phyloP scores from a whole-genome alignment of 129 eudicot species.

The Artemisia argyi region DNA sequence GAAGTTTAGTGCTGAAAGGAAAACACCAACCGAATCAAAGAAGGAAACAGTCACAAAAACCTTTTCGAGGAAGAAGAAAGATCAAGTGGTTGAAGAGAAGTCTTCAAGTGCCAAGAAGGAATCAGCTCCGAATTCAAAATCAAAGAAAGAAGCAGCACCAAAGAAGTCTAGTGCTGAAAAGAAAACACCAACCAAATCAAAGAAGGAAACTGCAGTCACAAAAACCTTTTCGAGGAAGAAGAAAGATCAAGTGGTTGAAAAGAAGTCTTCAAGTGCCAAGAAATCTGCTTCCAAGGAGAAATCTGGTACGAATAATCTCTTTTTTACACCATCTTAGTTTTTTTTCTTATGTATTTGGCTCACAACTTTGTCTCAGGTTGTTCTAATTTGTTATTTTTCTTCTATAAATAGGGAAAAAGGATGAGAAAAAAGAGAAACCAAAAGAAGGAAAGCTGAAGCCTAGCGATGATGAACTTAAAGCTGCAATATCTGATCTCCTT shows the following conservation, averaged over 20 bases:
- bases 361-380: constrained; percentile 9
- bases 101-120: constrained; percentile 49
- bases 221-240: constrained; percentile 72
- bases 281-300: constrained; percentile 69
- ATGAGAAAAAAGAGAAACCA: constrained; percentile 59
- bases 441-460: constrained; percentile 65
- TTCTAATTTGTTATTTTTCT: constrained; percentile 15
- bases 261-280: constrained; percentile 60
- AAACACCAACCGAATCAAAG: constrained; percentile 47
- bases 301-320: constrained; percentile 42
- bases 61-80: constrained; percentile 71
- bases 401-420: constrained; percentile 55
- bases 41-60: constrained; percentile 52
- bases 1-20: constrained; percentile 50
- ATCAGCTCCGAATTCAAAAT: constrained; percentile 44
- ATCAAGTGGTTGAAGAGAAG: constrained; percentile 55
- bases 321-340: neutral
- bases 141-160: constrained; percentile 33
- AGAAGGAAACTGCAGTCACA: constrained; percentile 40
- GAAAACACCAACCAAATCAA: constrained; percentile 51
- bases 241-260: constrained; percentile 50
- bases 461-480: constrained; percentile 68
- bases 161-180: constrained; percentile 51
- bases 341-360: neutral
- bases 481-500: constrained; percentile 66